phyloP scores from a whole-genome alignment of 129 eudicot species.

The Logfia minima region DNA sequence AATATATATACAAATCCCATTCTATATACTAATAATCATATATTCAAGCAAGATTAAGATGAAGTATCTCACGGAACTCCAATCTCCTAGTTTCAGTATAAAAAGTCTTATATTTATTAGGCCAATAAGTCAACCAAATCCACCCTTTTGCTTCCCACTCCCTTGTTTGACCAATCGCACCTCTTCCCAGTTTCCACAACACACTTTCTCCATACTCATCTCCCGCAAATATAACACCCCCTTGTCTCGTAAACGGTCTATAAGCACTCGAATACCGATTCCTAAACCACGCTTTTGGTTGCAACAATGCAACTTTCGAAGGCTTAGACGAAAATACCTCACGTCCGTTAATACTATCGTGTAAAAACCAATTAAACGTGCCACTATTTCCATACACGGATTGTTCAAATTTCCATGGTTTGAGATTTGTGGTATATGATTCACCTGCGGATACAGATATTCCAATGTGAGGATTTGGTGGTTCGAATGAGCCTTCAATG shows the following conservation, averaged over 20 bases:
- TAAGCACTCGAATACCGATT: constrained; percentile 64
- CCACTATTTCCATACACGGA: constrained; percentile 66
- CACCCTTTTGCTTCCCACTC: constrained; percentile 85
- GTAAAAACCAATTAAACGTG: constrained; percentile 72
- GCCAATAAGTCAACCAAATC: constrained; percentile 96
- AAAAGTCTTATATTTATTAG: constrained; percentile 67
- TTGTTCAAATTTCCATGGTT: constrained; percentile 96
- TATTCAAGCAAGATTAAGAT: constrained; percentile 44
- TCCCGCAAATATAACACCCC: constrained; percentile 78
- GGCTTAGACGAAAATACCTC: constrained; percentile 82
- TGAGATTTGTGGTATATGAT: constrained; percentile 59
- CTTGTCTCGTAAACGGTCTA: constrained; percentile 83
- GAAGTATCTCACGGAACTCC: constrained; percentile 71
- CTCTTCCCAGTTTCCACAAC: constrained; percentile 71
- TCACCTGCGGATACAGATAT: constrained; percentile 63
- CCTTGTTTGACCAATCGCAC: constrained; percentile 58
- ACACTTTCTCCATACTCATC: constrained; percentile 92
- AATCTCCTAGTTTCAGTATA: constrained; percentile 74
- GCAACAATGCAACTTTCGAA: constrained; percentile 51
- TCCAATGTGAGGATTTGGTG: constrained; percentile 53
- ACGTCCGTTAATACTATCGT: constrained; percentile 61
- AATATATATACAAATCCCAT: too few species aligned
- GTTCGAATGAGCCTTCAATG: constrained; percentile 69
- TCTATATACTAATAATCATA: too few species aligned
- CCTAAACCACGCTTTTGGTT: constrained; percentile 82